A percentile compares a stretch with the other conserved stretches of the same genome.
phyloP scores from a whole-genome alignment of 108 stramenopile species.

The Conticribra weissflogii region DNA sequence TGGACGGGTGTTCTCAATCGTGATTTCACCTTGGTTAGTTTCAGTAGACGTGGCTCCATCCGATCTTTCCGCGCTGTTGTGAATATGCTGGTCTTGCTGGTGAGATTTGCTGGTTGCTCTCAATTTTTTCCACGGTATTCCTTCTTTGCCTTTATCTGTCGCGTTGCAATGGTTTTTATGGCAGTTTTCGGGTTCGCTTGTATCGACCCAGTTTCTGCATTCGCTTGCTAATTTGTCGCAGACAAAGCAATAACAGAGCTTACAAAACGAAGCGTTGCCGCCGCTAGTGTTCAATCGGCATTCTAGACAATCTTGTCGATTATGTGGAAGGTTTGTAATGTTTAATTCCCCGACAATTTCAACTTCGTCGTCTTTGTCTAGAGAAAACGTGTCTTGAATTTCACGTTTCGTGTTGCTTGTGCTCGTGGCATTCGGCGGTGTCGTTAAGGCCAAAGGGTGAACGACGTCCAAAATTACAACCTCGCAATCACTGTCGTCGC shows the following conservation, averaged over 20 bases:
- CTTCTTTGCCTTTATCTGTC: slow-evolving; percentile 16
- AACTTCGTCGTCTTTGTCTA: slow-evolving; percentile 23
- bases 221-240: slow-evolving; percentile 33
- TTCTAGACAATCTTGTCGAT: slow-evolving; percentile 34
- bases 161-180: slow-evolving; percentile 35
- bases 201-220: slow-evolving; percentile 24
- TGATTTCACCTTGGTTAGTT: too few species aligned
- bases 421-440: neutral
- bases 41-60: too few species aligned
- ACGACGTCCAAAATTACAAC: slow-evolving; percentile 8
- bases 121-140: slow-evolving; percentile 22
- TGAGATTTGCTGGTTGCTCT: too few species aligned
- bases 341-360: slow-evolving; percentile 32
- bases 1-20: too few species aligned
- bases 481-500: slow-evolving; percentile 5
- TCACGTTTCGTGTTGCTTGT: neutral
- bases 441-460: neutral
- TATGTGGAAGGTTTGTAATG: slow-evolving; percentile 25
- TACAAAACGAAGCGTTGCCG: slow-evolving; percentile 26
- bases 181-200: neutral
- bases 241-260: slow-evolving; percentile 39
- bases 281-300: slow-evolving; percentile 7
- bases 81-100: too few species aligned
- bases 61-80: neutral
- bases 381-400: neutral